phyloP scores from a whole-genome alignment of 1,139 yeast species.

The Nakaseomyces kungkrabaensis region DNA sequence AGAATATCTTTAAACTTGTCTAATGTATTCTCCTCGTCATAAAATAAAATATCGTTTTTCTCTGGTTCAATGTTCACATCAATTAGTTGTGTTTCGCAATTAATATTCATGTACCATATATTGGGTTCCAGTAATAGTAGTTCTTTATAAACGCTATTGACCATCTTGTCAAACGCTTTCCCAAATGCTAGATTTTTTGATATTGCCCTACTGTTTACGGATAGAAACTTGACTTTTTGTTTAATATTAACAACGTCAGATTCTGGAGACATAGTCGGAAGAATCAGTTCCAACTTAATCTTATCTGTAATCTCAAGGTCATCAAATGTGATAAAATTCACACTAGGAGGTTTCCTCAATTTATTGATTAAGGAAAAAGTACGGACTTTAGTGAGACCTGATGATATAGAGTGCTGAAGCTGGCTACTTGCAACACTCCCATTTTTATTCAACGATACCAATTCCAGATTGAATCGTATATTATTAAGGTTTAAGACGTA shows the following conservation, averaged over 20 bases:
- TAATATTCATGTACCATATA: slow-evolving; percentile 27
- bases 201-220: slow-evolving; percentile 32
- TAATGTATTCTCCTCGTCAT: slow-evolving; percentile 15
- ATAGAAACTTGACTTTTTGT: slow-evolving; percentile 19
- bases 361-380: slow-evolving; percentile 15
- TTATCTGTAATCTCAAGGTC: slow-evolving; percentile 10
- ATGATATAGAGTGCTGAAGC: slow-evolving; percentile 18
- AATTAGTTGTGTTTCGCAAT: slow-evolving; percentile 13
- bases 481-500: slow-evolving; percentile 29
- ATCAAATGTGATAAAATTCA: slow-evolving; percentile 14
- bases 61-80: slow-evolving; percentile 40
- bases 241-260: slow-evolving; percentile 19
- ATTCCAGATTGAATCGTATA: slow-evolving; percentile 28
- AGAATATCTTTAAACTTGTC: slow-evolving; percentile 4
- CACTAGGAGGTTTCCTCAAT: slow-evolving; percentile 10
- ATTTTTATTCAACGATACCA: slow-evolving; percentile 15
- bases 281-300: slow-evolving; percentile 13
- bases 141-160: slow-evolving; percentile 20
- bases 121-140: slow-evolving; percentile 23
- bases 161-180: slow-evolving; percentile 18
- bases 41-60: slow-evolving; percentile 34
- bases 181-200: slow-evolving; percentile 26
- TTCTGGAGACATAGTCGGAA: slow-evolving; percentile 29
- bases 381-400: slow-evolving; percentile 12
- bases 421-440: slow-evolving; percentile 11